Evolutionary conservation across 306 rosid genomes (phyloP).

Genomic region (Pyrus pyrifolia): DNA sequence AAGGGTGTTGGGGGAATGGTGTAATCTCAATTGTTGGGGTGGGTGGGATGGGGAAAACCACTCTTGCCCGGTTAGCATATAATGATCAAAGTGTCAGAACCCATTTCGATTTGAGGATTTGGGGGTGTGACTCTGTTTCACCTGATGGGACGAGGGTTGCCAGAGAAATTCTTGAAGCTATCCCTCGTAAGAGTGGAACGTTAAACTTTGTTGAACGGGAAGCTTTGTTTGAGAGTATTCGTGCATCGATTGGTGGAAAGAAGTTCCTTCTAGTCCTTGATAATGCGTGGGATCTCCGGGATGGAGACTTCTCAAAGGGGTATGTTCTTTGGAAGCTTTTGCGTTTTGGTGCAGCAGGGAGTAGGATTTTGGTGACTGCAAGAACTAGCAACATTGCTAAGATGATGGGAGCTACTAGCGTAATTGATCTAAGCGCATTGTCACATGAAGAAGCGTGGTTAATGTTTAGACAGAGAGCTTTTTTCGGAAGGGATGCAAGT

Average conservation of each 20-base stretch:
- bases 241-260: not conserved
- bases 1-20: not conserved
- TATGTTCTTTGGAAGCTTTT: not conserved
- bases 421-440: not conserved
- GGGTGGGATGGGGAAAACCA: not conserved
- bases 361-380: slow-evolving; percentile 13
- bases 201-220: not conserved
- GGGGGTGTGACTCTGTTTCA: slow-evolving; percentile 8
- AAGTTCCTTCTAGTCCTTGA: slow-evolving; percentile 11
- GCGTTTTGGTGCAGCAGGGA: not conserved
- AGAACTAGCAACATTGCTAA: not conserved
- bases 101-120: slow-evolving; percentile 7
- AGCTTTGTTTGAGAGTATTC: not conserved
- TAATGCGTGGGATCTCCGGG: not conserved
- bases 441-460: slow-evolving; percentile 4
- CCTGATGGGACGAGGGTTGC: not conserved
- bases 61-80: not conserved
- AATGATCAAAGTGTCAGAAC: not conserved
- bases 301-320: not conserved
- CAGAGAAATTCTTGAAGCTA: not conserved
- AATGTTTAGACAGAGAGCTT: not conserved
- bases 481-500: not conserved
- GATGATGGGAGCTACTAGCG: slow-evolving; percentile 3
- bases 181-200: not conserved
- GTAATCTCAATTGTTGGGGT: not conserved